phyloP scores from a whole-genome alignment of 2,329 filamentous ascomycete species.

The Calonectria montana region DNA sequence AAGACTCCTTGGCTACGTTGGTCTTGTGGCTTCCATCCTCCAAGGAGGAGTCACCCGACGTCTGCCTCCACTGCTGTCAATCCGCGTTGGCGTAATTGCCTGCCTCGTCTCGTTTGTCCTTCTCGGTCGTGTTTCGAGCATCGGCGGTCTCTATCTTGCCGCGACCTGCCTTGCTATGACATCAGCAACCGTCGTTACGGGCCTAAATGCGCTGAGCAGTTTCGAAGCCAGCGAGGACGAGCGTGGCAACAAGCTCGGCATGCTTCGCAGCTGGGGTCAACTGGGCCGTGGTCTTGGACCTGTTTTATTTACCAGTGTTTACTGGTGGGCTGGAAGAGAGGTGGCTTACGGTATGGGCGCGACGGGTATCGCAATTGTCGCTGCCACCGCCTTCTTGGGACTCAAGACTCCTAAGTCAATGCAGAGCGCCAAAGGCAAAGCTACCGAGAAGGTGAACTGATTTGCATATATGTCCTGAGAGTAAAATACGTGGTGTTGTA shows the following conservation, averaged over 20 bases:
- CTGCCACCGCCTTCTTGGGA: slow-evolving; percentile 75
- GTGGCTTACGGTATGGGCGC: slow-evolving; percentile 86
- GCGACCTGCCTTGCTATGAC: slow-evolving; percentile 89
- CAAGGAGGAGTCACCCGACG: slow-evolving; percentile 93
- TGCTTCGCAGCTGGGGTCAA: slow-evolving; percentile 85
- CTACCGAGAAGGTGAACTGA: slow-evolving; percentile 27
- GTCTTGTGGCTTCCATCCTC: slow-evolving; percentile 89
- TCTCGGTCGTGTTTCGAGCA: slow-evolving; percentile 75
- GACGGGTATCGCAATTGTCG: slow-evolving; percentile 81
- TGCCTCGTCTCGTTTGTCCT: slow-evolving; percentile 85
- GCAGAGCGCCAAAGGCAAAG: slow-evolving; percentile 29
- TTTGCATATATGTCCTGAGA: neutral
- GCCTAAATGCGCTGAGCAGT: slow-evolving; percentile 89
- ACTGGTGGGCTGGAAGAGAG: slow-evolving; percentile 97
- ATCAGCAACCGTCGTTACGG: slow-evolving; percentile 93
- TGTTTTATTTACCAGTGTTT: slow-evolving; percentile 90
- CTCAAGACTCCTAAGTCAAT: slow-evolving; percentile 71
- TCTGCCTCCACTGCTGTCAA: slow-evolving; percentile 81
- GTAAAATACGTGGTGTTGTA: neutral
- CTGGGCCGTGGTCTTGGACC: slow-evolving; percentile 88
- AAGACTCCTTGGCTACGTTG: slow-evolving; percentile 88
- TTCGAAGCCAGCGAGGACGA: slow-evolving; percentile 87
- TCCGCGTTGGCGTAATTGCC: slow-evolving; percentile 81
- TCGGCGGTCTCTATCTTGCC: slow-evolving; percentile 80
- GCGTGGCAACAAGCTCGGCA: slow-evolving; percentile 86